These are phyloP conservation scores for Penicillium canariense DNA, from an alignment of 495 filamentous ascomycete species.

Conservation along the genomic window DNA sequence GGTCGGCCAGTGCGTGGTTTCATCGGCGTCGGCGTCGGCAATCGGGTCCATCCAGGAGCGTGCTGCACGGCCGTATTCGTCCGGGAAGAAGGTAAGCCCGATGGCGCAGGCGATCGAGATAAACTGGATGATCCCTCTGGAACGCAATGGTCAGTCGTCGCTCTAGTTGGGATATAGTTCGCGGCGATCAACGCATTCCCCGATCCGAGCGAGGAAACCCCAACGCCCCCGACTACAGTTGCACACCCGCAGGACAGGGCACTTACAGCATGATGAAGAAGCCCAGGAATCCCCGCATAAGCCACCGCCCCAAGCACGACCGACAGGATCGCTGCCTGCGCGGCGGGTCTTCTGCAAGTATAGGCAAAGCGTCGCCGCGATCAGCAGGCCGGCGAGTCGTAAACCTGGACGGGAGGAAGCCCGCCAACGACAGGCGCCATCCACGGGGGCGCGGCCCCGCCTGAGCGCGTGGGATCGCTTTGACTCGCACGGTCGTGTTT, in stretches of 20 bases:
- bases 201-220: too few relatives aligned
- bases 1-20: constrained; percentile 64
- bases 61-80: constrained; percentile 51
- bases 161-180: too few relatives aligned
- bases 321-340: constrained; percentile 8
- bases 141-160: background rate
- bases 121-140: constrained; percentile 47
- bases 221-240: background rate
- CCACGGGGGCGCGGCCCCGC: constrained; percentile 14
- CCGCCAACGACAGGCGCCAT: constrained; percentile 17
- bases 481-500: background rate
- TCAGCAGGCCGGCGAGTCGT: constrained; percentile 6
- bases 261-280: constrained; percentile 45
- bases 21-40: constrained; percentile 39
- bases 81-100: constrained; percentile 53
- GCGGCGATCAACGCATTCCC: background rate
- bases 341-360: constrained; percentile 17
- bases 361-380: constrained; percentile 19
- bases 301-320: constrained; percentile 18
- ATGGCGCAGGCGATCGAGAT: constrained; percentile 52
- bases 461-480: constrained; percentile 8
- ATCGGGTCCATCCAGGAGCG: constrained; percentile 49
- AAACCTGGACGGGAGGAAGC: constrained; percentile 17
- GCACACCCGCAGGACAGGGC: background rate
- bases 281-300: constrained; percentile 17